Evolutionary conservation across 176 grass and related monocot species (phyloP), one percentile per base, ranked within the genome.

Genomic region (Phyllostachys edulis): DNA sequence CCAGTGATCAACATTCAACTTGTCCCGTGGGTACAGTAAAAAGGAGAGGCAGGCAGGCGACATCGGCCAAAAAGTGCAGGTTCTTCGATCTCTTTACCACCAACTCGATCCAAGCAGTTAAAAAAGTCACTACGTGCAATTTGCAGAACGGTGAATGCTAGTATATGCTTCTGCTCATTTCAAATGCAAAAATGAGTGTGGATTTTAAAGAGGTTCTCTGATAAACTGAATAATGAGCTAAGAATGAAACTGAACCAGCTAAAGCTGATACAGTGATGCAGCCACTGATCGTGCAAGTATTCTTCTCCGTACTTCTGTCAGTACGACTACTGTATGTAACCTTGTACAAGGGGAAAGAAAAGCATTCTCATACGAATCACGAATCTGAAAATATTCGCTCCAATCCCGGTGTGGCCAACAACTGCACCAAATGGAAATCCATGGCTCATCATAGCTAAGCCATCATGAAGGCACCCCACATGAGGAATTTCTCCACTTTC

Each of bases 391-490:
- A 80, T 49, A 40, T 85, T 85, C 51, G 39, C 15, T 17, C 39
- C 34, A 67, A 89, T 80, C 73, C 79, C 29, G 13, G 67, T 81
- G 59, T 24, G 80, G 38, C 87, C 69, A 29, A 27, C 69, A n/a
- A 6, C 42, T 11, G 26, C 88, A 86, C 83, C 56, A 56, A 71
- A 63, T 36, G 67, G 52, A 56, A 81, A 79, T 89, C 61, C 8
- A 24, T 77, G 80, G 44, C 4, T 89, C 72, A 86, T 82, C 24
- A 57, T 59, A 16, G 40, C 82, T 46, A 71, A 23, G 72, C 78
- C 57, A 82, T 89, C 83, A 86, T 90, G 78, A 86, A 72, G 52
- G 44, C 73, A 54, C 74, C 80, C 74, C 80, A 79, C 80, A 83
- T 7, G 37, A 72, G 27, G 79, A 78, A 82, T 78, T 52, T 74